Conservation (phyloP, 108 stramenopile genomes). For the Skeletonema marinoi region DNA sequence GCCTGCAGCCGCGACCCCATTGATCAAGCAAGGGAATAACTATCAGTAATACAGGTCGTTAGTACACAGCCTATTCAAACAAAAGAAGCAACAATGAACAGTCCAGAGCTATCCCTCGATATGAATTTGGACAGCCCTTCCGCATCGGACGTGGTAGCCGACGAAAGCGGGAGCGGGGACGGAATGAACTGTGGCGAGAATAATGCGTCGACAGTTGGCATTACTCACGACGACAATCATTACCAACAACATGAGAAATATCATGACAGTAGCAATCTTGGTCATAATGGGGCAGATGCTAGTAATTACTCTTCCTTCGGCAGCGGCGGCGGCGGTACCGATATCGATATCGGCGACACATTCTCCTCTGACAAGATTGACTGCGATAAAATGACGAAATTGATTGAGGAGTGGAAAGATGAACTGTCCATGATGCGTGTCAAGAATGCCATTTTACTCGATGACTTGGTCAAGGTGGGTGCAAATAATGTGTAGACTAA, state of each 20-base stretch:
- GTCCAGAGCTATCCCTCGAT: background rate
- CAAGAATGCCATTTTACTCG: constrained; percentile 45
- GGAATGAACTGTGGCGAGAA: background rate
- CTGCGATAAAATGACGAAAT: constrained; percentile 7
- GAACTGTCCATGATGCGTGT: constrained; percentile 46
- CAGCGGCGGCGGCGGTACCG: background rate
- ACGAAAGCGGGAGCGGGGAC: background rate
- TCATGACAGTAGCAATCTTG: background rate
- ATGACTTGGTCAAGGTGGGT: constrained; percentile 44
- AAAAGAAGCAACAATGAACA: background rate
- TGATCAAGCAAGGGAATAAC: no score
- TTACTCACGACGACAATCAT: background rate
- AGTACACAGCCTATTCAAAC: no score
- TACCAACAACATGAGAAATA: background rate
- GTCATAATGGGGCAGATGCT: background rate
- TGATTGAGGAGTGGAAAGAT: constrained; percentile 40
- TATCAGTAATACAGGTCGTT: no score
- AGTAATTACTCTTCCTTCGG: background rate
- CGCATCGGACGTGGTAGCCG: background rate
- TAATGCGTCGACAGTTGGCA: background rate
- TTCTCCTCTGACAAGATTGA: background rate
- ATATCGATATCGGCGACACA: background rate
- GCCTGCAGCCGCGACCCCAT: no score
- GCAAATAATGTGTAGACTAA: constrained; percentile 28
- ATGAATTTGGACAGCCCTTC: background rate